A percentile compares a stretch with the other conserved stretches of the same genome.
These are phyloP conservation scores for Plasmodium reichenowi DNA, from an alignment of 169 alveolate genomes.

Conservation along the genomic window DNA sequence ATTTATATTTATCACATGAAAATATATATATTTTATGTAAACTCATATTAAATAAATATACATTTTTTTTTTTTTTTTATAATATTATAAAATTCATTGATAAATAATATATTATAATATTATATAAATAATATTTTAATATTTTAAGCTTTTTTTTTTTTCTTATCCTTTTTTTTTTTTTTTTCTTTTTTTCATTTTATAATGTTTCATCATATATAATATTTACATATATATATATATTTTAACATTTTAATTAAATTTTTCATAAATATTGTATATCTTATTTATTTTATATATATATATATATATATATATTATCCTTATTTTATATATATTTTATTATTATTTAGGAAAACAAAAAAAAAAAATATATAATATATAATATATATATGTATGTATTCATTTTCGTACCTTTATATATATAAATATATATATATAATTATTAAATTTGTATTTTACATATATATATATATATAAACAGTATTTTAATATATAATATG, in stretches of 20 bases:
- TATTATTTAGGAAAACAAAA: neutral
- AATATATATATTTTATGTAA: no score
- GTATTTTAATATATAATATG: neutral
- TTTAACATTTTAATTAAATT: slow-evolving; percentile 41
- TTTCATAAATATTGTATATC: slow-evolving; percentile 23
- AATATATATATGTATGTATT: neutral
- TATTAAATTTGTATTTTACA: slow-evolving; percentile 40
- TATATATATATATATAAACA: neutral
- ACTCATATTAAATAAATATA: no score
- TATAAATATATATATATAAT: neutral
- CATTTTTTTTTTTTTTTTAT: no score
- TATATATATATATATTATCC: slow-evolving; percentile 3
- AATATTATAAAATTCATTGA: no score
- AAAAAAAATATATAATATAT: neutral
- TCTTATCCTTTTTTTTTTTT: slow-evolving; percentile 23
- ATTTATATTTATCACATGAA: no score
- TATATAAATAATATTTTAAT: no score
- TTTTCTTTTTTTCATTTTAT: slow-evolving; percentile 5
- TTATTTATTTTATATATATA: neutral
- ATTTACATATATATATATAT: neutral
- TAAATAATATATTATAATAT: no score
- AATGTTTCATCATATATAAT: no score
- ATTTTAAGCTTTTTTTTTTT: neutral
- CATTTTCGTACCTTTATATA: slow-evolving; percentile 14
- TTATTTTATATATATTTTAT: neutral